Evolutionary conservation across 2,329 filamentous ascomycete species (phyloP).

Genomic region (Trichoderma polysporum): DNA sequence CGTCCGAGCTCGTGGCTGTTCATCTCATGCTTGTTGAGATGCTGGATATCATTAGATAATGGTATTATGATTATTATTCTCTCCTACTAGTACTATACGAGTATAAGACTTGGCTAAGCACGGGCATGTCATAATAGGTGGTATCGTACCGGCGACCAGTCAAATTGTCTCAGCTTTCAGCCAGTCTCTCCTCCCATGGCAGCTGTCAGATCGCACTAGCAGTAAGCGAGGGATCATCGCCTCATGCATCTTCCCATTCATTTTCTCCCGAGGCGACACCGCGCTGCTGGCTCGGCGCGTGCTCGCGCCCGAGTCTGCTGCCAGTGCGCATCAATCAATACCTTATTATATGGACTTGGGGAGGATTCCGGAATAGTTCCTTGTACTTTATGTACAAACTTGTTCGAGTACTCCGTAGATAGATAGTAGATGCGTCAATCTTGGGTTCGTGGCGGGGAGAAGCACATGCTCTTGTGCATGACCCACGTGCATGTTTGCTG

Average conservation of each 20-base stretch:
- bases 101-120: neutral
- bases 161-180: neutral
- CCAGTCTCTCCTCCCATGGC: too few species aligned
- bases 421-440: neutral
- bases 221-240: slow-evolving; percentile 12
- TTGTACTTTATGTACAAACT: neutral
- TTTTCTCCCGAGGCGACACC: neutral
- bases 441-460: neutral
- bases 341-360: neutral
- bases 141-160: neutral
- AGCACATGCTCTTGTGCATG: neutral
- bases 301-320: neutral
- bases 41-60: neutral
- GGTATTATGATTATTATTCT: neutral
- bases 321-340: neutral
- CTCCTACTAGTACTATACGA: neutral
- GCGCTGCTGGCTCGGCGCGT: slow-evolving; percentile 13
- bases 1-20: neutral
- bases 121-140: neutral
- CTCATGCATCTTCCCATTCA: slow-evolving; percentile 5
- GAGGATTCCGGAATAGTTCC: neutral
- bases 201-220: slow-evolving; percentile 12
- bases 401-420: neutral
- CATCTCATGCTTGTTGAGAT: neutral
- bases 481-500: neutral